Base-by-base conservation (phyloP, 208 protist genomes). In the Acanthamoeba lenticulata region DNA sequence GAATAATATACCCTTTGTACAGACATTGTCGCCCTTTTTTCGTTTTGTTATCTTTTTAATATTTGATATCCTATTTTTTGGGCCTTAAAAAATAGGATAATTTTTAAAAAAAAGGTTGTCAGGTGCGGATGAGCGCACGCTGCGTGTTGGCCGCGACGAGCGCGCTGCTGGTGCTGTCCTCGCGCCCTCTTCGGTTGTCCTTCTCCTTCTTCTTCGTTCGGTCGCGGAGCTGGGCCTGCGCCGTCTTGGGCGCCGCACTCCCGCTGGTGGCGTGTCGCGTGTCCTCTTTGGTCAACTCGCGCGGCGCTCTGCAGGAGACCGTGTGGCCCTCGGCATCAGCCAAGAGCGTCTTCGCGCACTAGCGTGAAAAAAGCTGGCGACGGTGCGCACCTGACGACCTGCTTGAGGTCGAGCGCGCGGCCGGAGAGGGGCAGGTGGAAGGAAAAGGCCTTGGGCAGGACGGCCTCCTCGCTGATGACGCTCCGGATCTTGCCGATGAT, bases 401-500 rank as follows among this genome's bases (percentile, higher is more conserved):
- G 67, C 67, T 77, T 77, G 17, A 77, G 9, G 36, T 77, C 67
- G 67, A 77, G 67, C 32, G 67, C 21, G 32, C 36, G 29, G 21
- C 67, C 67, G 21, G 29, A 42, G 67, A 77, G 67, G 0, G 67
- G 67, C 11, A 77, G 67, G 36, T 42, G 67, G 67, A 77, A 77
- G 32, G 67, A 36, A 11, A 36, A 77, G 67, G 67, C 67, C 67
- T 77, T 77, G 67, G 67, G 67, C 67, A 77, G 17, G 13, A 77
- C 34, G 67, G 67, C 67, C 21, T 77, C 67, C 67, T 77, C 67
- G 32, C 67, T 24, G 0, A 77, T 36, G 67, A 77, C 36, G 67
- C 67, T 77, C 67, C 32, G 34, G 29, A 77, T 77, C 29, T 77
- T 77, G 67, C 40, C 40, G 67, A 77, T 42, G 67, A 77, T 77